Evolutionary conservation across 768 basidiomycete species (phyloP), one percentile per base, ranked within the genome.

Genomic region (Pholiota molesta): DNA sequence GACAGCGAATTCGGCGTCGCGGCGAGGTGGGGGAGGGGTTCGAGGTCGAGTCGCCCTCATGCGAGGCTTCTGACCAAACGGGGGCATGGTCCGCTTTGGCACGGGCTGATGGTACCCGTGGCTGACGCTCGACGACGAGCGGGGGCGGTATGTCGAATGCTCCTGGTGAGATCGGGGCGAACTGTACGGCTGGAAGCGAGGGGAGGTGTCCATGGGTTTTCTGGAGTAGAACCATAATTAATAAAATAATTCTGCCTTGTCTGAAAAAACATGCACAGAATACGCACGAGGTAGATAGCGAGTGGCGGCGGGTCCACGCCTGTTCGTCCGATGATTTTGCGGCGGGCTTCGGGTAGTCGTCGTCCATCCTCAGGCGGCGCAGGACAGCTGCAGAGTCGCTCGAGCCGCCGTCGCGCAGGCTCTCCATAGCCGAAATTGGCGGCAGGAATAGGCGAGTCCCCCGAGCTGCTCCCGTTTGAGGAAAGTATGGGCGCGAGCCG

Each of bases 351-450:
- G 47, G 47, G 47, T 49, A 49, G 52, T 61, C 55, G 55, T 87
- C 87, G 21, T 87, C 84, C 64, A 81, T 79, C 59, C 78, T 81
- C n/a, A 92, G 73, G 28, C 90, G 81, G 57, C 85, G 77, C 52
- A 92, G 73, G 7, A 92, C 90, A 6, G 88, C 85, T 5, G 86
- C 84, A 0, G 89, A 86, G 69, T 90, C 88, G 39, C 78, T 79
- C 61, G 62, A 78, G 72, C 67, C 75, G 21, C 82, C 73, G 2
- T 86, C 85, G 9, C 86, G 79, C 53, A 87, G 70, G 62, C 86
- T 85, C 70, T 90, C 89, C 66, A 92, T 74, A 0, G 87, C 84
- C 7, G 89, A 86, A 59, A 90, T 90, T 0, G 89, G 87, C 1
- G 88, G 89, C 3, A 90, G 70, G 1, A 83, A 62, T 87, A 87